Conservation (phyloP, 1,284 basidiomycete genomes). For the Heterobasidion annosum region DNA sequence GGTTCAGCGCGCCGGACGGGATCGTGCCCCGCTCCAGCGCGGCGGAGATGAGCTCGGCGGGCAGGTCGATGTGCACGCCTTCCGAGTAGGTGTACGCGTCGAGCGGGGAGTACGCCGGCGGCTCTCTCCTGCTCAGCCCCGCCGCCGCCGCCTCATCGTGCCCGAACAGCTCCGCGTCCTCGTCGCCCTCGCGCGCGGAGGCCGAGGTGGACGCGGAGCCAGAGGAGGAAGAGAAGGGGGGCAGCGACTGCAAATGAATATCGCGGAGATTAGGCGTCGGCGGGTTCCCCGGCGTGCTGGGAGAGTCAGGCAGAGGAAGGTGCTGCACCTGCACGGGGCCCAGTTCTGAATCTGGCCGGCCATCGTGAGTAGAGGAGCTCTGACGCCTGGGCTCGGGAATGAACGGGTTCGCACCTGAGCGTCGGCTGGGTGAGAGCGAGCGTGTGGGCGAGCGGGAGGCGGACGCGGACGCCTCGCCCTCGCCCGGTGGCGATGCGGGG, state of each 20-base stretch:
- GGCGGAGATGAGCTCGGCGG: conserved; percentile 74
- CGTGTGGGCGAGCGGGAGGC: conserved; percentile 20
- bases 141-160: conserved; percentile 10
- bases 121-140: conserved; percentile 33
- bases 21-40: conserved; percentile 62
- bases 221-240: conserved; percentile 25
- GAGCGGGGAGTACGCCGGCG: conserved; percentile 75
- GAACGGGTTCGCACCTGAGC: conserved; percentile 75
- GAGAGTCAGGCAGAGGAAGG: conserved; percentile 63
- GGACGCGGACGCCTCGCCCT: conserved; percentile 33
- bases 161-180: conserved; percentile 3
- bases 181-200: conserved; percentile 10
- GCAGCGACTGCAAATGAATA: conserved; percentile 66
- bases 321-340: conserved; percentile 45
- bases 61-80: conserved; percentile 74
- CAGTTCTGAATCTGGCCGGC: conserved; percentile 46
- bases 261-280: conserved; percentile 72
- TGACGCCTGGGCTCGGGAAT: conserved; percentile 51
- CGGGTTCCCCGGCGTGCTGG: conserved; percentile 54
- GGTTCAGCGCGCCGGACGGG: conserved; percentile 44
- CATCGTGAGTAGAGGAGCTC: conserved; percentile 13
- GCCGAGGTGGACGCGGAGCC: conserved; percentile 2
- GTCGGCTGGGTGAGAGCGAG: conserved; percentile 17
- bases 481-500: conserved; percentile 32
- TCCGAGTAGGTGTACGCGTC: conserved; percentile 74